phyloP scores from a whole-genome alignment of 495 filamentous ascomycete genomes.

The Penicillium turbatum region DNA sequence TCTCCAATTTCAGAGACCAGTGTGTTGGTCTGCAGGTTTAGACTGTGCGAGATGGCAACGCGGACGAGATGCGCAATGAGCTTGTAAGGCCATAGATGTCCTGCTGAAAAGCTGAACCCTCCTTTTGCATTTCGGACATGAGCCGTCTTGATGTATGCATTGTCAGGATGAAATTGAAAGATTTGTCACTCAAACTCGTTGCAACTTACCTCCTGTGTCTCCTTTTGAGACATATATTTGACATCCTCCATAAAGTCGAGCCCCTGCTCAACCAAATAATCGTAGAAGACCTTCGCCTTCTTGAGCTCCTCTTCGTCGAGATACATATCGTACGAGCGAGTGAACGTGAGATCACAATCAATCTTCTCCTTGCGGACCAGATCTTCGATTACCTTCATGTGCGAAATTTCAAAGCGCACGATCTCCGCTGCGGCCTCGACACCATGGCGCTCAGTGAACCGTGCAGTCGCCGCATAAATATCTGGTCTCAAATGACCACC shows the following conservation, averaged over 20 bases:
- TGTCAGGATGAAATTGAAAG: not conserved
- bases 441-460: conserved; percentile 26
- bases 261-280: conserved; percentile 19
- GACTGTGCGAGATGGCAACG: conserved; percentile 10
- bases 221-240: conserved; percentile 19
- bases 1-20: conserved; percentile 40
- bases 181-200: not conserved
- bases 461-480: conserved; percentile 28
- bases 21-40: conserved; percentile 63
- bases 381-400: conserved; percentile 30
- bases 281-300: conserved; percentile 24
- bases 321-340: conserved; percentile 34
- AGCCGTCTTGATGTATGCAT: conserved; percentile 17
- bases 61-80: conserved; percentile 59
- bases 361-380: conserved; percentile 32
- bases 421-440: conserved; percentile 28
- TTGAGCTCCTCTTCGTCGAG: conserved; percentile 23
- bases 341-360: conserved; percentile 42
- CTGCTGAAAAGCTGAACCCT: conserved; percentile 44
- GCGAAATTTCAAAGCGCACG: conserved; percentile 28
- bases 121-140: conserved; percentile 33
- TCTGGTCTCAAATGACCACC: conserved; percentile 39
- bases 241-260: conserved; percentile 30
- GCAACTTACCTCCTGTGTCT: conserved; percentile 26
- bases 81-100: conserved; percentile 62